Conservation (phyloP, 371 early-diverging fungal species). For the Zychaea mexicana region DNA sequence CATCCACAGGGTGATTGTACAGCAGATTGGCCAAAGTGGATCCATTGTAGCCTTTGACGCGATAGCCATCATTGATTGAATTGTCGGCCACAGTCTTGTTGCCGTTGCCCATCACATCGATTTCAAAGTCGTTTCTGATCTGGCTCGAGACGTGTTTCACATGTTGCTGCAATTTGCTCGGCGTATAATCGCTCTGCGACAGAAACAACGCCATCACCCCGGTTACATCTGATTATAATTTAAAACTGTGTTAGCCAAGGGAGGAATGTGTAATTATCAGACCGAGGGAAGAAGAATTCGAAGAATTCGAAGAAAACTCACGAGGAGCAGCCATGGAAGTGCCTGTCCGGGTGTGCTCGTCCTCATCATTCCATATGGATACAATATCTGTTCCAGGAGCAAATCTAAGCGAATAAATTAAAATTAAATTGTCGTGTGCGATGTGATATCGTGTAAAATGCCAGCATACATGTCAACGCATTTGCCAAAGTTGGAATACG, state of each 20-base stretch:
- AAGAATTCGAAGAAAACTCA: conserved; percentile 18
- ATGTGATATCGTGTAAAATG: too few species aligned
- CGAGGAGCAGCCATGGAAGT: conserved; percentile 85
- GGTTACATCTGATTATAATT: conserved; percentile 34
- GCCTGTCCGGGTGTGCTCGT: conserved; percentile 52
- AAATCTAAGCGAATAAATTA: conserved; percentile 19
- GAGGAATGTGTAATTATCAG: neutral
- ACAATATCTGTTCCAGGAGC: conserved; percentile 84
- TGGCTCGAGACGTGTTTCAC: conserved; percentile 30
- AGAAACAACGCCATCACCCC: conserved; percentile 47
- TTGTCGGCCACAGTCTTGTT: conserved; percentile 49
- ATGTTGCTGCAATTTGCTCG: conserved; percentile 22
- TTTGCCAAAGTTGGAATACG: conserved; percentile 76
- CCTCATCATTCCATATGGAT: conserved; percentile 55
- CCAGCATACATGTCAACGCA: conserved; percentile 84
- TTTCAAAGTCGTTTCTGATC: conserved; percentile 30
- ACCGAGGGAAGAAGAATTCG: neutral
- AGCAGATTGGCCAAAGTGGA: conserved; percentile 18
- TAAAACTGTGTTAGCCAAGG: neutral
- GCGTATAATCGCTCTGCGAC: conserved; percentile 37
- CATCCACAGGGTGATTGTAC: conserved; percentile 22
- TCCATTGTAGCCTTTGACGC: conserved; percentile 16
- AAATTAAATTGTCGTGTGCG: too few species aligned
- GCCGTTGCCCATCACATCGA: conserved; percentile 34
- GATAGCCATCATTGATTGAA: conserved; percentile 30